Evolutionary conservation across 2,329 filamentous ascomycete genomes (phyloP), one percentile per base, ranked within the genome.

Genomic region (Diaporthe australafricana): DNA sequence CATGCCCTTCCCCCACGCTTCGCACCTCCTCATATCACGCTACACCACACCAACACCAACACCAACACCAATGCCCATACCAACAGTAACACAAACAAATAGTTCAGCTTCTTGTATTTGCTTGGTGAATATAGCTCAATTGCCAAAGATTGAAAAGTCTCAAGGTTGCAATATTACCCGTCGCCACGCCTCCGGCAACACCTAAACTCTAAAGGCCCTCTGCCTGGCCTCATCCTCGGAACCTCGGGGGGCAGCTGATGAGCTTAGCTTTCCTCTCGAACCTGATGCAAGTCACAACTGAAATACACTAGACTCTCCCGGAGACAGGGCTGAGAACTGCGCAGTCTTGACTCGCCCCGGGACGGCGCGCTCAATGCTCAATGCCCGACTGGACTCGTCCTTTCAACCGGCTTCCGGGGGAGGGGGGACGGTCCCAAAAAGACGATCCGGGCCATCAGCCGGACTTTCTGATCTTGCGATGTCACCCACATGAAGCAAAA

Each of bases 391-490:
- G 32, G 32, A 9, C 32, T 35, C 32, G n/a, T n/a, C n/a, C n/a
- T n/a, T n/a, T n/a, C n/a, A n/a, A n/a, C n/a, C n/a, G n/a, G n/a
- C n/a, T n/a, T n/a, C n/a, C n/a, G n/a, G n/a, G n/a, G n/a, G n/a
- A n/a, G n/a, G n/a, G n/a, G n/a, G n/a, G n/a, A n/a, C n/a, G n/a
- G n/a, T n/a, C n/a, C n/a, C n/a, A n/a, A n/a, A n/a, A 63, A 3
- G 57, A 63, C 60, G 60, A 63, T 63, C 60, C 60, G 60, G 60
- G 42, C 60, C 42, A 63, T 25, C 60, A 20, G 60, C 42, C 60
- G 60, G 40, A 35, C 60, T 30, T 32, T 63, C 14, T 35, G 47
- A n/a, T 25, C 60, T 25, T n/a, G 60, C 60, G 14, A 63, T 63
- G 60, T 63, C 60, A 63, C 60, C 38, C 60, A 63, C 60, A 63